These are phyloP conservation scores for Trichoderma oligosporum DNA, from an alignment of 2,329 filamentous ascomycete species.

Conservation along the genomic window DNA sequence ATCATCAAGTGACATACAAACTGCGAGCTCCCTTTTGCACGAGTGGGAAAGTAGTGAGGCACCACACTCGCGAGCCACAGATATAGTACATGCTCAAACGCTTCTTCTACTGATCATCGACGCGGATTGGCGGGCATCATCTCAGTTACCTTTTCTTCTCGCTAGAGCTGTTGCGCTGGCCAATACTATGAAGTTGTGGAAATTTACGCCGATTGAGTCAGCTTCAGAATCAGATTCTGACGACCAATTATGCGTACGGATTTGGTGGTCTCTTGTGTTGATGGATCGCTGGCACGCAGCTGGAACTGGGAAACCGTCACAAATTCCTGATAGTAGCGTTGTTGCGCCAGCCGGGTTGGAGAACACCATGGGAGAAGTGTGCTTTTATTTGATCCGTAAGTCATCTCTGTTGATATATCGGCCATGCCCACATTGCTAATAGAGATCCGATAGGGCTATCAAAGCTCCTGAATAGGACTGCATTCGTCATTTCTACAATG, in stretches of 20 bases:
- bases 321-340: constrained; percentile 60
- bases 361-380: constrained; percentile 56
- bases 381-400: constrained; percentile 64
- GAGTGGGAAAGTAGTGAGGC: constrained; percentile 48
- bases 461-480: constrained; percentile 47
- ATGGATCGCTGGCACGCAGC: constrained; percentile 71
- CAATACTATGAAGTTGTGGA: constrained; percentile 59
- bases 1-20: constrained; percentile 40
- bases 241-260: constrained; percentile 57
- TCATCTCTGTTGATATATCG: constrained; percentile 29
- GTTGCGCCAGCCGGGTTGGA: constrained; percentile 58
- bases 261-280: constrained; percentile 70
- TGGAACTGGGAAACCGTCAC: constrained; percentile 58
- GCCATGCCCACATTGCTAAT: constrained; percentile 18
- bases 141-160: constrained; percentile 50
- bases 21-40: constrained; percentile 46
- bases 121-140: constrained; percentile 52
- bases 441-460: constrained; percentile 45
- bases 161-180: constrained; percentile 63
- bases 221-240: constrained; percentile 56
- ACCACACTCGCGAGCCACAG: constrained; percentile 37
- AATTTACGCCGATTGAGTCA: constrained; percentile 39
- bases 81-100: constrained; percentile 62
- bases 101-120: constrained; percentile 64
- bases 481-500: constrained; percentile 37